Evolutionary conservation across 73 alveolate genomes (phyloP).

Genomic region (Uronychia setigera): DNA sequence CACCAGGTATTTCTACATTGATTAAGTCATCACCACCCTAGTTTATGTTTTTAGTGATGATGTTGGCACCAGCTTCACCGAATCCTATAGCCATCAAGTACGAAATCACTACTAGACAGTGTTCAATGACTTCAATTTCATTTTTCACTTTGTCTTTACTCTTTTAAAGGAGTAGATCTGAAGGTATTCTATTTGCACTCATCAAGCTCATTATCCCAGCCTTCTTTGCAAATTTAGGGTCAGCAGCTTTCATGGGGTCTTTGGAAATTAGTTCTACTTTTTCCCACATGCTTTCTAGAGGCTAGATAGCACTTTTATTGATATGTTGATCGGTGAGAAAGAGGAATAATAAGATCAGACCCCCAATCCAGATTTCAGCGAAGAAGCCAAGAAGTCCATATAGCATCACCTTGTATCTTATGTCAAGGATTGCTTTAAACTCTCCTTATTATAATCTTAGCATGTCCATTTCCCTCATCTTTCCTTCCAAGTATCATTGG

Average conservation of each 20-base stretch:
- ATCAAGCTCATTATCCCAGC: background rate
- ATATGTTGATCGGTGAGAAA: background rate
- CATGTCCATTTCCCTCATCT: background rate
- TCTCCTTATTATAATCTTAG: background rate
- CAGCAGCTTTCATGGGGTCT: background rate
- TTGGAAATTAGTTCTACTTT: background rate
- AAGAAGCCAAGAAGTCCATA: background rate
- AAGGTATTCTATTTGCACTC: too few species aligned
- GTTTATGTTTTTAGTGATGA: too few species aligned
- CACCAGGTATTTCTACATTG: too few species aligned
- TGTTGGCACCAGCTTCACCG: constrained; percentile 58
- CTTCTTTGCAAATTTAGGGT: background rate
- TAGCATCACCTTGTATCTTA: background rate
- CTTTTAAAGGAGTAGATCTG: too few species aligned
- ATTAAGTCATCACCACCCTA: too few species aligned
- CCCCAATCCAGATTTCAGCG: background rate
- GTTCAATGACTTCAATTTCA: too few species aligned
- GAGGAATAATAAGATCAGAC: background rate
- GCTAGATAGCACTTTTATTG: background rate
- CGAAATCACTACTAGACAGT: too few species aligned
- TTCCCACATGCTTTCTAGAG: background rate
- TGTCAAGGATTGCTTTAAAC: background rate
- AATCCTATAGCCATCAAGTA: constrained; percentile 26
- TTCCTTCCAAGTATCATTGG: background rate
- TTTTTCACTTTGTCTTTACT: too few species aligned